Conservation (phyloP, 805 yeast species). For the Saturnispora quitensis region DNA sequence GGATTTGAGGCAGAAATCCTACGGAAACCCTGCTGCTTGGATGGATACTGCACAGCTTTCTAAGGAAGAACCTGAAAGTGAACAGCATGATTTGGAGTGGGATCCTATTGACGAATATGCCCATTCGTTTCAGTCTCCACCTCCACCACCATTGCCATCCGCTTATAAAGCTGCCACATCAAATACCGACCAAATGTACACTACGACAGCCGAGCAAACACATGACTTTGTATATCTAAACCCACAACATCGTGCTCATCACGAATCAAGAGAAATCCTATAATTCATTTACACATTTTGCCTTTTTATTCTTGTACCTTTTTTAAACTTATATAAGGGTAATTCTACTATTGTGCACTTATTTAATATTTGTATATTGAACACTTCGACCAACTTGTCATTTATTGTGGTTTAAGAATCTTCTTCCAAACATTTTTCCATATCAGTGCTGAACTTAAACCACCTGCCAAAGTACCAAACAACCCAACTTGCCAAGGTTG, state of each 20-base stretch:
- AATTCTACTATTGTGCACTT: neutral
- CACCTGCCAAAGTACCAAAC: conserved; percentile 24
- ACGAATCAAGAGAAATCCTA: conserved; percentile 1
- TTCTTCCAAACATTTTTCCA: conserved; percentile 16
- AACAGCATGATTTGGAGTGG: conserved; percentile 3
- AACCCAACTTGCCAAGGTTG: conserved; percentile 27
- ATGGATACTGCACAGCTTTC: conserved; percentile 2
- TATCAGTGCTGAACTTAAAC: conserved; percentile 16
- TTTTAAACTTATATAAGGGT: neutral
- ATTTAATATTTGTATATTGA: too few relatives aligned
- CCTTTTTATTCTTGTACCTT: neutral
- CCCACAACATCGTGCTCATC: neutral
- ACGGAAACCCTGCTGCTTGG: conserved; percentile 12
- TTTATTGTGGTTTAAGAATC: conserved; percentile 1
- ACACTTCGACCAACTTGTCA: neutral
- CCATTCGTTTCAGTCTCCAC: neutral
- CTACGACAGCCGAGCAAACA: neutral
- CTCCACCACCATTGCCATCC: neutral
- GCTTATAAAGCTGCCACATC: neutral
- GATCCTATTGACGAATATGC: conserved; percentile 4
- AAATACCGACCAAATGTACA: neutral
- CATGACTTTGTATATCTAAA: neutral
- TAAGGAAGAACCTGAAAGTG: neutral
- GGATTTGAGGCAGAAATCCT: conserved; percentile 39
- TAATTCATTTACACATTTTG: neutral